Percentiles rank a stretch among this genome's conserved stretches.
Evolutionary conservation across 2,329 filamentous ascomycete species (phyloP).

Genomic region (Dactylellina cionopaga): DNA sequence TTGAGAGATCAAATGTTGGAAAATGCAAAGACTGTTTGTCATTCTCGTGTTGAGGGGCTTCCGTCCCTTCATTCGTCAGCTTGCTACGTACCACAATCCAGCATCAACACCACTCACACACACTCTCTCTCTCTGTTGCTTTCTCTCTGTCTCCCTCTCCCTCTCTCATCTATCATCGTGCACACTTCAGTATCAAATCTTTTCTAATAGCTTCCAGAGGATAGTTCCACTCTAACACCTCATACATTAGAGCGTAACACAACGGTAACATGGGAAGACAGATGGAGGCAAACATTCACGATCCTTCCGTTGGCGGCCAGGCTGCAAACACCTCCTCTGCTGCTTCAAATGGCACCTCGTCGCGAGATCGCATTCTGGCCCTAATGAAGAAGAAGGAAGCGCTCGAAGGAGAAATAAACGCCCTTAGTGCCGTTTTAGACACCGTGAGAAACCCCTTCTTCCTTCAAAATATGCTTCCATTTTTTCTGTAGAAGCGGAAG

Average conservation of each 20-base stretch:
- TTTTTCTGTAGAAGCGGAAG: slow-evolving; percentile 3
- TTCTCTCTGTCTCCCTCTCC: slow-evolving; percentile 2
- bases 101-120: neutral
- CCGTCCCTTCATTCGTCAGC: slow-evolving; percentile 18
- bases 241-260: slow-evolving; percentile 14
- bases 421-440: slow-evolving; percentile 84
- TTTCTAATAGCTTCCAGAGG: neutral
- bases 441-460: slow-evolving; percentile 71
- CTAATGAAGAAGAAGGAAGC: slow-evolving; percentile 74
- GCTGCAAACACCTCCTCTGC: slow-evolving; percentile 43
- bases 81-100: neutral
- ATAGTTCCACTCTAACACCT: too few species aligned
- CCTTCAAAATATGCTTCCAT: neutral
- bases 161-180: neutral
- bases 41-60: slow-evolving; percentile 19
- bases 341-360: slow-evolving; percentile 43
- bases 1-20: slow-evolving; percentile 21
- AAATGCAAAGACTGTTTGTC: slow-evolving; percentile 23
- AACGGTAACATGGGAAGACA: slow-evolving; percentile 41
- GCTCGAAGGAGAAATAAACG: slow-evolving; percentile 85
- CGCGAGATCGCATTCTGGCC: slow-evolving; percentile 54
- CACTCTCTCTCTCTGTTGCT: slow-evolving; percentile 2
- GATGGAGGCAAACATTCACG: slow-evolving; percentile 49
- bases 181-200: neutral
- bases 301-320: slow-evolving; percentile 50